A percentile compares a stretch with the other conserved stretches of the same genome.
Conservation (phyloP, 257 asterid species). For the Penstemon eatonii region DNA sequence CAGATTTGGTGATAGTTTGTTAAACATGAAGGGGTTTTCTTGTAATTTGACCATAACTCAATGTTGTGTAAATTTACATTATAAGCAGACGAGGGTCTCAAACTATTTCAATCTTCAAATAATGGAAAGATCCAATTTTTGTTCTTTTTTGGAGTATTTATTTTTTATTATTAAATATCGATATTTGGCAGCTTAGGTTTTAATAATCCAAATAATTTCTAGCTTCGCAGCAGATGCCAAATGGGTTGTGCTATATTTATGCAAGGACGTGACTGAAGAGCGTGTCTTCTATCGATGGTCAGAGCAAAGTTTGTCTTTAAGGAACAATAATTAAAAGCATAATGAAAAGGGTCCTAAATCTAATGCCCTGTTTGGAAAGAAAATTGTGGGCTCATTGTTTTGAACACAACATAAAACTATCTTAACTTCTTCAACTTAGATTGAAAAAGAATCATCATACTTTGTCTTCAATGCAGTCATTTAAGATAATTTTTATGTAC, state of each 20-base stretch:
- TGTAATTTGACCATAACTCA: too few relatives aligned
- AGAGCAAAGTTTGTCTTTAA: not conserved
- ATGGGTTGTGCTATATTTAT: too few relatives aligned
- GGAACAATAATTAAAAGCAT: not conserved
- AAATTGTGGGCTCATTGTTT: constrained; percentile 28
- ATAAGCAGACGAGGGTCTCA: too few relatives aligned
- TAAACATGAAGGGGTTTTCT: too few relatives aligned
- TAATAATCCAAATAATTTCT: not conserved
- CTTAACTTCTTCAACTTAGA: constrained; percentile 26
- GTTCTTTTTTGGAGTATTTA: too few relatives aligned
- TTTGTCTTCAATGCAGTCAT: not conserved
- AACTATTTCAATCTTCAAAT: too few relatives aligned
- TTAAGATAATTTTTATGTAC: not conserved
- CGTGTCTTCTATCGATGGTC: not conserved
- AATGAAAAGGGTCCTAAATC: constrained; percentile 24
- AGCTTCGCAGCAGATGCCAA: not conserved
- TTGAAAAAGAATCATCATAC: not conserved
- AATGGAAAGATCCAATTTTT: too few relatives aligned
- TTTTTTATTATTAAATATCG: too few relatives aligned
- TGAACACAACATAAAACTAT: constrained; percentile 15
- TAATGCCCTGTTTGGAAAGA: constrained; percentile 30
- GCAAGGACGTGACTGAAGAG: too few relatives aligned
- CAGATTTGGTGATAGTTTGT: too few relatives aligned
- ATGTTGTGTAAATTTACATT: too few relatives aligned
- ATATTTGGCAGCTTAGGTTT: too few relatives aligned